Conservation (phyloP, 2,329 filamentous ascomycete genomes). For the Trichoderma koningii region DNA sequence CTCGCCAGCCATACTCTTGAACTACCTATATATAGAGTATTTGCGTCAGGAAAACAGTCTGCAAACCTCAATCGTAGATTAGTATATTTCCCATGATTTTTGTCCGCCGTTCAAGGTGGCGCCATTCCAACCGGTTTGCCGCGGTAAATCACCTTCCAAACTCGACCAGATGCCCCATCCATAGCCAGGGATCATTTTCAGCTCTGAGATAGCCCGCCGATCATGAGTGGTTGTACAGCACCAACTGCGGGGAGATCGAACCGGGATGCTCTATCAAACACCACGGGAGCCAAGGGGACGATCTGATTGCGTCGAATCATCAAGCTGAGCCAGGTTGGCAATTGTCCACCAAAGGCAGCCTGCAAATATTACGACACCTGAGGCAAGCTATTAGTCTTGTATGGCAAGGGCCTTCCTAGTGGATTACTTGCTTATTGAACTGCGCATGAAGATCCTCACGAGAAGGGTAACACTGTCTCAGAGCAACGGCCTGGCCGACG, state of each 20-base stretch:
- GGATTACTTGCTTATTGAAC: too few species aligned
- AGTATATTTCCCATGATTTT: background rate
- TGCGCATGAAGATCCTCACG: background rate
- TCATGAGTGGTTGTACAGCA: background rate
- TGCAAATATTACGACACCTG: background rate
- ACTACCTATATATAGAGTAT: too few species aligned
- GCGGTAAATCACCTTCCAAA: conserved; percentile 4
- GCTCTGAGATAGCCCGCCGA: background rate
- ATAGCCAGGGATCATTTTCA: background rate
- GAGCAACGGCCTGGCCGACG: background rate
- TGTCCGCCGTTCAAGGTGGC: background rate
- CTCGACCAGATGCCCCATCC: conserved; percentile 5
- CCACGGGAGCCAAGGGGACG: background rate
- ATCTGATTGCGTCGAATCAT: background rate
- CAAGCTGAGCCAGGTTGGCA: background rate
- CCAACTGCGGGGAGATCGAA: background rate
- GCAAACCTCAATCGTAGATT: too few species aligned
- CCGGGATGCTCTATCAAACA: background rate
- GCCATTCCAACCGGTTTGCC: background rate
- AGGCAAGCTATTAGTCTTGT: background rate
- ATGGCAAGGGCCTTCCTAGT: background rate
- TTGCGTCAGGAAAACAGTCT: too few species aligned
- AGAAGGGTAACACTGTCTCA: background rate
- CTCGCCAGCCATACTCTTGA: too few species aligned
- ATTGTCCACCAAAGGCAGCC: background rate